A percentile compares a stretch with the other conserved stretches of the same genome.
phyloP scores from a whole-genome alignment of 1,139 yeast species.

The Blastobotrys elegans region DNA sequence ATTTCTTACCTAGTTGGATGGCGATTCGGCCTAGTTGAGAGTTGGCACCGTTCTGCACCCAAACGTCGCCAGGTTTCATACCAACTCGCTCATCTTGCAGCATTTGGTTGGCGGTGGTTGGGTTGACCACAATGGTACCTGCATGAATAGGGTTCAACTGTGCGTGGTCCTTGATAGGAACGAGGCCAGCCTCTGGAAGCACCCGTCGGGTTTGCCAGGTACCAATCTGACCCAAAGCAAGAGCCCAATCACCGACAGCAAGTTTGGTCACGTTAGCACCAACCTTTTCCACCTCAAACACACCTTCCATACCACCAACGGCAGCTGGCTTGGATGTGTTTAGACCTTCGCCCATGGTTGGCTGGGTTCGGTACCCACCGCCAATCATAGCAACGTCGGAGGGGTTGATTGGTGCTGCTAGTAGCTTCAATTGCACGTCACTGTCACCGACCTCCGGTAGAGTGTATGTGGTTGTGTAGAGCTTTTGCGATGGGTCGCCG shows the following conservation, averaged over 20 bases:
- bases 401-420: constrained; percentile 91
- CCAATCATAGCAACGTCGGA: constrained; percentile 86
- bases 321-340: constrained; percentile 62
- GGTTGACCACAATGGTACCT: constrained; percentile 90
- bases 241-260: constrained; percentile 79
- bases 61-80: constrained; percentile 75
- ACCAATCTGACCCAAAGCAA: constrained; percentile 70
- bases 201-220: constrained; percentile 89
- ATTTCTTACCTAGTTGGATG: constrained; percentile 71
- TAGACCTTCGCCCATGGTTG: constrained; percentile 50
- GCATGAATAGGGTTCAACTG: constrained; percentile 48
- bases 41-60: constrained; percentile 93
- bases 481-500: constrained; percentile 31
- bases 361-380: constrained; percentile 90
- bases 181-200: constrained; percentile 36
- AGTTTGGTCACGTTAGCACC: constrained; percentile 49
- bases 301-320: constrained; percentile 91
- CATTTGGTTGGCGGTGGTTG: constrained; percentile 88
- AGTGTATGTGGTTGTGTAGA: constrained; percentile 1
- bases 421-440: constrained; percentile 51
- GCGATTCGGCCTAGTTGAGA: constrained; percentile 94
- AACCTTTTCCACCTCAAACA: constrained; percentile 72
- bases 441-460: constrained; percentile 32
- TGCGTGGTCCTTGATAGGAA: constrained; percentile 42
- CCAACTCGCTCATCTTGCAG: constrained; percentile 62